phyloP scores from a whole-genome alignment of 208 protist species.

The Leptomonas pyrrhocoris region DNA sequence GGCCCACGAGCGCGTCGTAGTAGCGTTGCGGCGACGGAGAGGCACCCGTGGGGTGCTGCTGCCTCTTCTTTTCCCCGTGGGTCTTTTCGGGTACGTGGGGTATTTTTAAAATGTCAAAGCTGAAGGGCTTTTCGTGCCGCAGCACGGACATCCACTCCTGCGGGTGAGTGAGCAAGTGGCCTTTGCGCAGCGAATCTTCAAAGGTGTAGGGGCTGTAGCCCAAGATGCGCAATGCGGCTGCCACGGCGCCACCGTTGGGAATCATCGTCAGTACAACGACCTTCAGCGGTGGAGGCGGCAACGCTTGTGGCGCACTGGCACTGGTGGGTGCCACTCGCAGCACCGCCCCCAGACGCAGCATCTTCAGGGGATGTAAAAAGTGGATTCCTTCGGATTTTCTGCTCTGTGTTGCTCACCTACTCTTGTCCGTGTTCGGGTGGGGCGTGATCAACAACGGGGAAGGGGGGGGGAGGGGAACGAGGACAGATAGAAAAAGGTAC shows the following conservation, averaged over 20 bases:
- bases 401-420: background rate
- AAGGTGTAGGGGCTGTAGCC: constrained; percentile 86
- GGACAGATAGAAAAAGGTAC: no score
- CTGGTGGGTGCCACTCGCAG: constrained; percentile 1
- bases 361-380: background rate
- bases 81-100: background rate
- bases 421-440: no score
- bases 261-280: constrained; percentile 83
- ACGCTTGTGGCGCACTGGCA: background rate
- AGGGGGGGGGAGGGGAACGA: no score
- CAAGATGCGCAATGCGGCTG: constrained; percentile 51
- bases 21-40: background rate
- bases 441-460: no score
- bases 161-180: constrained; percentile 70
- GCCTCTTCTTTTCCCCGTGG: background rate
- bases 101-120: constrained; percentile 41
- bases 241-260: constrained; percentile 75
- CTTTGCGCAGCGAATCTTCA: constrained; percentile 60
- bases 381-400: background rate
- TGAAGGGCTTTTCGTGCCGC: constrained; percentile 69
- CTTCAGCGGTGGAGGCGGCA: constrained; percentile 15
- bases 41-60: background rate
- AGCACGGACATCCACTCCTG: constrained; percentile 82
- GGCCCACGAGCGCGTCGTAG: constrained; percentile 82
- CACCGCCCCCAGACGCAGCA: constrained; percentile 11